Evolutionary conservation across 176 grass and related monocot species (phyloP).

Genomic region (Aegilops longissima): DNA sequence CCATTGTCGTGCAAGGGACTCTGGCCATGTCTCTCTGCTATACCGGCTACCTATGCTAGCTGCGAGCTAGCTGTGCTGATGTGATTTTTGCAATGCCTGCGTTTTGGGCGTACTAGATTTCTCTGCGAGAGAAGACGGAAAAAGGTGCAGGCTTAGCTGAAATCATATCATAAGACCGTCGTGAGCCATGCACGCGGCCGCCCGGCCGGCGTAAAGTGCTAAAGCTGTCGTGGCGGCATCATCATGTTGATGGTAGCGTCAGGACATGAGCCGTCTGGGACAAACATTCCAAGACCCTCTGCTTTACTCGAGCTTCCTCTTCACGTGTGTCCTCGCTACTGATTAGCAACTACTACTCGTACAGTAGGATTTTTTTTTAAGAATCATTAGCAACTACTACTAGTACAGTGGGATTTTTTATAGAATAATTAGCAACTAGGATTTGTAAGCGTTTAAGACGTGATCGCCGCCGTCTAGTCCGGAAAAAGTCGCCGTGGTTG

Average conservation of each 20-base stretch:
- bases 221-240: not conserved
- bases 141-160: not conserved
- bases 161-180: slow-evolving; percentile 28
- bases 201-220: not conserved
- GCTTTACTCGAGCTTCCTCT: not conserved
- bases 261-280: not conserved
- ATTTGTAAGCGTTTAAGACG: not conserved
- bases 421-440: not conserved
- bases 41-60: too few species aligned
- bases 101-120: slow-evolving; percentile 11
- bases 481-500: not conserved
- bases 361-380: too few species aligned
- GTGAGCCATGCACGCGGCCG: not conserved
- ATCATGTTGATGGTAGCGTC: slow-evolving; percentile 4
- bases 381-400: too few species aligned
- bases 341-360: not conserved
- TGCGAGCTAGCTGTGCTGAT: not conserved
- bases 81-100: not conserved
- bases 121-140: not conserved
- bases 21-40: not conserved
- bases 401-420: too few species aligned
- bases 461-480: not conserved
- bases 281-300: not conserved
- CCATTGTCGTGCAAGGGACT: slow-evolving; percentile 21
- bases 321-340: too few species aligned